Conservation (phyloP, 2,329 filamentous ascomycete species). For the Aspergillaceae sp. region DNA sequence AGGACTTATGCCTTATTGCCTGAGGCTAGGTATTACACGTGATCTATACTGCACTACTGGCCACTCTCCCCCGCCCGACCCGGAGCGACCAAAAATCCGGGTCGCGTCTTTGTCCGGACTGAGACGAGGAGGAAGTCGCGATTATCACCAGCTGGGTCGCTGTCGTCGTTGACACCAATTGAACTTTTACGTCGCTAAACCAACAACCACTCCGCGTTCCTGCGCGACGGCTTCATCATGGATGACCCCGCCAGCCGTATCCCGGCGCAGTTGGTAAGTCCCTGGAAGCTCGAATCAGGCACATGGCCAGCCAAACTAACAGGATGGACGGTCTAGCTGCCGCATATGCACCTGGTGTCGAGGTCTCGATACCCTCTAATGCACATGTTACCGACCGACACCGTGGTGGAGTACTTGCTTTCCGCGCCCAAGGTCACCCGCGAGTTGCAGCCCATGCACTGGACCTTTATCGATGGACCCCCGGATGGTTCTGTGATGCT, state of each 20-base stretch:
- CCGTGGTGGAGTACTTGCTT: conserved; percentile 75
- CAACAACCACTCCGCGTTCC: too few species aligned
- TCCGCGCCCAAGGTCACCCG: conserved; percentile 77
- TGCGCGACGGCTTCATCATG: conserved; percentile 26
- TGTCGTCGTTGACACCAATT: conserved; percentile 3
- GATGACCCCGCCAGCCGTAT: conserved; percentile 40
- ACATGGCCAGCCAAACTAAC: background rate
- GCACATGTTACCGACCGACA: conserved; percentile 61
- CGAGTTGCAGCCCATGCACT: conserved; percentile 78
- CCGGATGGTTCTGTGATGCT: conserved; percentile 73
- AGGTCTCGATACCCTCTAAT: conserved; percentile 70
- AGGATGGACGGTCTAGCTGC: conserved; percentile 48
- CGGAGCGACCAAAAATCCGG: conserved; percentile 27
- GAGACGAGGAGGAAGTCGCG: background rate
- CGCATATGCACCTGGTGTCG: conserved; percentile 84
- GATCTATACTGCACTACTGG: conserved; percentile 8
- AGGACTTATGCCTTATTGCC: conserved; percentile 6
- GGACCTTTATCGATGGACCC: conserved; percentile 81
- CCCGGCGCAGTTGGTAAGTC: conserved; percentile 37
- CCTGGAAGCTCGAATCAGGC: conserved; percentile 1
- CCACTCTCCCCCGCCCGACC: conserved; percentile 7
- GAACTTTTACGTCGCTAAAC: too few species aligned
- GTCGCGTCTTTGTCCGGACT: conserved; percentile 20
- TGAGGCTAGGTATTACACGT: conserved; percentile 10
- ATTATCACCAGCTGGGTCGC: too few species aligned